Percentiles rank a stretch among this genome's conserved stretches.
phyloP scores from a whole-genome alignment of 78 protist species.

The Dictyostelium purpureum region DNA sequence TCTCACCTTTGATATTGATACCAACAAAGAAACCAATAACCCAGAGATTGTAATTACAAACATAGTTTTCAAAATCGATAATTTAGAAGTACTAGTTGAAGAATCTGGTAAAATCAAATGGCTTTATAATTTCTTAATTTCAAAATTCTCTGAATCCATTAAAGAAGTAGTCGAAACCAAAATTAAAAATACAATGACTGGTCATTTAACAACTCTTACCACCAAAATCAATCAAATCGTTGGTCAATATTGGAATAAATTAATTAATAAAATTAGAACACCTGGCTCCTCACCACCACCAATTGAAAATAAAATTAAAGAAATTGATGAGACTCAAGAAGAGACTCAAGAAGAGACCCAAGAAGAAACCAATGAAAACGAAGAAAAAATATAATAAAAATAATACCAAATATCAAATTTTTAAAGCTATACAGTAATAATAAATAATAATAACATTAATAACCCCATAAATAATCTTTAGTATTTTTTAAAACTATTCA shows the following conservation, averaged over 20 bases:
- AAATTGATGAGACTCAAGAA: background rate
- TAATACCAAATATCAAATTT: too few species aligned
- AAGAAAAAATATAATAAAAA: too few species aligned
- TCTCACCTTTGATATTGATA: constrained; percentile 48
- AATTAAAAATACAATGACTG: constrained; percentile 51
- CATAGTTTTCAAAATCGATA: constrained; percentile 24
- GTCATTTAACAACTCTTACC: constrained; percentile 37
- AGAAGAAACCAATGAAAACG: too few species aligned
- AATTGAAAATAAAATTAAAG: background rate
- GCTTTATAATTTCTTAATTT: constrained; percentile 58
- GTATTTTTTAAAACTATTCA: too few species aligned
- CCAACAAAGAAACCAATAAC: background rate
- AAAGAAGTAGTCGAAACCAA: constrained; percentile 34
- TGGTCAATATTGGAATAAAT: constrained; percentile 58
- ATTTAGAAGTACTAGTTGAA: constrained; percentile 47
- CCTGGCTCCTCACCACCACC: background rate
- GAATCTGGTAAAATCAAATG: constrained; percentile 56
- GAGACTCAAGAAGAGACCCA: too few species aligned
- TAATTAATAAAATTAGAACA: constrained; percentile 14
- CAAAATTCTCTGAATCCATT: constrained; percentile 61
- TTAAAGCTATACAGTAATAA: too few species aligned
- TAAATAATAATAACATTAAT: too few species aligned
- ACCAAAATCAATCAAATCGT: constrained; percentile 45
- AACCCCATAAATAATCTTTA: too few species aligned
- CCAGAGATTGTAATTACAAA: constrained; percentile 61